A percentile compares a stretch with the other conserved stretches of the same genome.
These are phyloP conservation scores for Didymella glomerata DNA, from an alignment of 2,329 filamentous ascomycete species.

Conservation along the genomic window DNA sequence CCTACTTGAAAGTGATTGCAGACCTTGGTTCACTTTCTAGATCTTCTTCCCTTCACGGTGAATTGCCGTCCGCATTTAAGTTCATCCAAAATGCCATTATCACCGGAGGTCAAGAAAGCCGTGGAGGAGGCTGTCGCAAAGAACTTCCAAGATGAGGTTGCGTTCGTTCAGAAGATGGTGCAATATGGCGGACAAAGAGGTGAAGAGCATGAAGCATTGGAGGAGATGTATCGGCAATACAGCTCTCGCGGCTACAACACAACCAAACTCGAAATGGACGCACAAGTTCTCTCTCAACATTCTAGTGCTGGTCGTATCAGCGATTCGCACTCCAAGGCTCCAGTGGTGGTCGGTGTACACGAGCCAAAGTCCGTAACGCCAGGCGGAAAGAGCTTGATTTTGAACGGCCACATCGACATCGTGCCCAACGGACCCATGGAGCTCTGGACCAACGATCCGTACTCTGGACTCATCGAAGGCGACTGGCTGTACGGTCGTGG, in stretches of 20 bases:
- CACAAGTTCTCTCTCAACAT: slow-evolving; percentile 24
- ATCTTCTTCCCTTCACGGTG: neutral
- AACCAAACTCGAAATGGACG: slow-evolving; percentile 25
- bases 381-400: slow-evolving; percentile 30
- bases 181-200: slow-evolving; percentile 32
- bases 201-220: slow-evolving; percentile 26
- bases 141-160: slow-evolving; percentile 30
- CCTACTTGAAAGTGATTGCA: neutral
- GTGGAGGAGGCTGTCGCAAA: slow-evolving; percentile 26
- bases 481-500: slow-evolving; percentile 34
- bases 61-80: neutral
- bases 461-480: slow-evolving; percentile 29
- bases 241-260: slow-evolving; percentile 23
- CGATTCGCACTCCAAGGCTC: slow-evolving; percentile 26
- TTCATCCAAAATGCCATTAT: slow-evolving; percentile 18
- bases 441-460: slow-evolving; percentile 31
- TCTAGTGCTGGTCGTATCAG: slow-evolving; percentile 23
- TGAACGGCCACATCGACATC: slow-evolving; percentile 35
- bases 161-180: slow-evolving; percentile 29
- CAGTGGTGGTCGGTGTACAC: slow-evolving; percentile 23
- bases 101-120: slow-evolving; percentile 18
- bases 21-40: neutral
- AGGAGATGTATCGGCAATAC: slow-evolving; percentile 26
- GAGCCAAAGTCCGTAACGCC: slow-evolving; percentile 16
- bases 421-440: slow-evolving; percentile 31